Percentiles rank a stretch among this genome's conserved stretches.
phyloP scores from a whole-genome alignment of 495 filamentous ascomycete genomes.

The Cudoniella acicularis region DNA sequence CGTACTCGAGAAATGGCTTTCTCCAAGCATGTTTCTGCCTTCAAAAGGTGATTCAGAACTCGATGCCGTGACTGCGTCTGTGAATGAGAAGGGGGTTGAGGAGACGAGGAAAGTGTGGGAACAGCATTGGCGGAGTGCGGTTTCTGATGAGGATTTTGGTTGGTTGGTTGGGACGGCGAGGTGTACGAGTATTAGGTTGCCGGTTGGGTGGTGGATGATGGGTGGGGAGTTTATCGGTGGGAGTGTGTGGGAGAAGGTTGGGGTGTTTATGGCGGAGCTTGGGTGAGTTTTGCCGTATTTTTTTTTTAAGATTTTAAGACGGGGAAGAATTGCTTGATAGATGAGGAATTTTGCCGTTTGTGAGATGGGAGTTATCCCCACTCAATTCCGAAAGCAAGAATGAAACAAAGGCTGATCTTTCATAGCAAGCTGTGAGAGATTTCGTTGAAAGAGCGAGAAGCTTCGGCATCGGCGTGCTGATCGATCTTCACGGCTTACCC shows the following conservation, averaged over 20 bases:
- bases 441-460: slow-evolving; percentile 36
- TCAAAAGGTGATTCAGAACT: slow-evolving; percentile 40
- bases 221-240: slow-evolving; percentile 40
- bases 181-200: slow-evolving; percentile 51
- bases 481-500: slow-evolving; percentile 55
- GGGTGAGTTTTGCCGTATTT: slow-evolving; percentile 26
- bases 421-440: slow-evolving; percentile 26
- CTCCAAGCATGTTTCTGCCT: slow-evolving; percentile 36
- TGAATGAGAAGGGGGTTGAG: slow-evolving; percentile 39
- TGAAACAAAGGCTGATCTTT: background rate
- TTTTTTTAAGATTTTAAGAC: background rate
- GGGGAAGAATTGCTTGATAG: background rate
- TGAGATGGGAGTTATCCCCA: background rate
- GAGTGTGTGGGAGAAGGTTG: slow-evolving; percentile 43
- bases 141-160: slow-evolving; percentile 40
- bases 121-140: slow-evolving; percentile 42
- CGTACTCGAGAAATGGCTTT: slow-evolving; percentile 53
- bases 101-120: slow-evolving; percentile 45
- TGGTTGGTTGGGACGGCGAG: slow-evolving; percentile 43
- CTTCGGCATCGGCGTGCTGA: slow-evolving; percentile 45
- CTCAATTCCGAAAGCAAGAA: background rate
- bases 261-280: slow-evolving; percentile 46
- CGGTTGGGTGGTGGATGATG: slow-evolving; percentile 53
- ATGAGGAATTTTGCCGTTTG: background rate
- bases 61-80: slow-evolving; percentile 37